Evolutionary conservation across 2,329 filamentous ascomycete species (phyloP), one percentile per base, ranked within the genome.

Genomic region (Colletotrichum sublineola): DNA sequence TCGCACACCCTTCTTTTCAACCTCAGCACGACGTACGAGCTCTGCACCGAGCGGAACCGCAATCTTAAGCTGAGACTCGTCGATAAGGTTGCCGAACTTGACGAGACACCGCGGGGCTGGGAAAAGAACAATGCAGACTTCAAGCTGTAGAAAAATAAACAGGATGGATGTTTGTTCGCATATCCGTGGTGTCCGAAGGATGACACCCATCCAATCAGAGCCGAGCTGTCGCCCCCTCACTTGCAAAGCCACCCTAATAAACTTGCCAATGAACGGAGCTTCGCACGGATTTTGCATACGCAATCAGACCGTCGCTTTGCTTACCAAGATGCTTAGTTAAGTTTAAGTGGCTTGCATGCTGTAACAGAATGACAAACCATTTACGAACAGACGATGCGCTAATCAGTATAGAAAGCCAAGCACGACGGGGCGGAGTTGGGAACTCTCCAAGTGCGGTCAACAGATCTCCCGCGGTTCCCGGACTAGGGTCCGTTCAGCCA

Each of bases 1-100:
- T 98, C 96, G 70, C 91, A 93, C 74, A 93, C 93, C 0, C 83
- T 97, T 2, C 89, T 97, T 0, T 97, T 98, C 82, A 98, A 98
- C 79, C 82, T 99, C 15, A 91, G 92, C 14, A 98, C 96, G 0
- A 90, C 97, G 77, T 98, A 97, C 79, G 96, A 98, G 82, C 87
- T 98, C 9, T 96, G 93, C 79, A 95, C 93, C 0, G 95, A 98
- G 77, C 88, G 89, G 74, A 89, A 94, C 53, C 86, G 89, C 61
- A 87, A 87, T 15, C 82, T 93, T 76, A 98, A 98, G 85, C 81
- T 89, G 40, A 85, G 84, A 36, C 84, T 98, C 24, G 91, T 93
- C 2, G 92, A 94, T 77, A 88, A 87, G 63, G 86, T 96, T 24
- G 92, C 94, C 1, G 83, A 81, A 1, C 85, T 89, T 76, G 86